Base-by-base conservation (phyloP, 129 eudicot species). In the Centrapalus pauciflorus region DNA sequence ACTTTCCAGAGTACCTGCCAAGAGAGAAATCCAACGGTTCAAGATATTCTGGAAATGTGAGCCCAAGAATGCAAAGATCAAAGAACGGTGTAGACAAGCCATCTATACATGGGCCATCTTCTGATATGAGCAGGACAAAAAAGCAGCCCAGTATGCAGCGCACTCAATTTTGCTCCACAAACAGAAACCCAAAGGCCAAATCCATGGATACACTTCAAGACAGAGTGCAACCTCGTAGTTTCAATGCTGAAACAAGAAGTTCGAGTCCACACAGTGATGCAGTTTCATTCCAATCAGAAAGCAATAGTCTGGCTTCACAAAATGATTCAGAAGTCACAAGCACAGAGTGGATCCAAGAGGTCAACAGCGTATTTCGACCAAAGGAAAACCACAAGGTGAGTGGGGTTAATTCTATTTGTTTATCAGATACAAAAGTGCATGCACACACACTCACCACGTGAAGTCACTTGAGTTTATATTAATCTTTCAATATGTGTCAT, bases 281-380 rank as follows among this genome's bases (percentile, higher is more conserved):
- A 66, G 72, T 80, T 72, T 85, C 97, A 48, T 54, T 74, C 61
- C 85, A 64, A 67, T 83, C 96, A 69, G 90, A 85, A 74, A 81
- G 85, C 81, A 77, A 77, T 66, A 87, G 94, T 67, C 49, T 35
- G 12, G 87, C 64, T 37, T 83, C 96, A 30, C 80, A 76, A 62
- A 45, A 64, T 51, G 88, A 81, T 61, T 69, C 80, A 66, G 88
- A 85, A 69, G 72, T 65, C 72, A 78, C 74, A 26, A 76, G 84
- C 84, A 56, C 58, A 27, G 79, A 78, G 58, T 76, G 69, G 70
- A 66, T 78, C 61, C 54, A 55, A 40, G 76, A 78, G 68, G 81
- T 72, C 40, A 69, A 64, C 45, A 64, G 78, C 26, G 48, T 64
- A 50, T 81, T 20, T 58, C 80, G 19, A 61, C 77, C 74, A 20